These are phyloP conservation scores for Xerocomus brunneocitrinus DNA, from an alignment of 768 basidiomycete genomes.

Conservation along the genomic window DNA sequence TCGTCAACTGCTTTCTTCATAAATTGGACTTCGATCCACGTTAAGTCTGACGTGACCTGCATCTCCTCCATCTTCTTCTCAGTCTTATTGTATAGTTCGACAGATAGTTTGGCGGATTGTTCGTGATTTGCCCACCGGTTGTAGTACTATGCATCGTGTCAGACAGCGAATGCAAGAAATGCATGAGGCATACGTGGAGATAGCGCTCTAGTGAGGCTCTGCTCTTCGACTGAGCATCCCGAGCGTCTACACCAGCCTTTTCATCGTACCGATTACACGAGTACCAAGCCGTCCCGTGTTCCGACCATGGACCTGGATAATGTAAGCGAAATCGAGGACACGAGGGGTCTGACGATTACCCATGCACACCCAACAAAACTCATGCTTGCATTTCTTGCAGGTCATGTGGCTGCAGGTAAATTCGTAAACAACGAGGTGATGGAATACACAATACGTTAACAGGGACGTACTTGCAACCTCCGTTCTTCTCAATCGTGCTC, in stretches of 20 bases:
- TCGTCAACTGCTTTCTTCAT: conserved; percentile 98
- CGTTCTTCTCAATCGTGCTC: conserved; percentile 99
- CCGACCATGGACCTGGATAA: conserved; percentile 82
- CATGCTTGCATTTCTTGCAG: conserved; percentile 98
- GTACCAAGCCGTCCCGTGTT: conserved; percentile 97
- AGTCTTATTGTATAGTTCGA: conserved; percentile 89
- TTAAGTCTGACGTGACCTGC: conserved; percentile 86
- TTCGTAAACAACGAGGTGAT: conserved; percentile 21
- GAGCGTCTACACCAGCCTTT: conserved; percentile 79
- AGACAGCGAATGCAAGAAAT: not conserved
- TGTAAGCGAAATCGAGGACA: conserved; percentile 1
- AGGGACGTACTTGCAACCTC: conserved; percentile 92
- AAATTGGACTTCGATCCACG: conserved; percentile 99
- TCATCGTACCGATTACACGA: conserved; percentile 98
- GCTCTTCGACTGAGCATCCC: conserved; percentile 87
- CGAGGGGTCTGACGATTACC: conserved; percentile 42
- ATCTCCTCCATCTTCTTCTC: conserved; percentile 99
- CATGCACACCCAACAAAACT: conserved; percentile 99
- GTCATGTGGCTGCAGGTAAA: conserved; percentile 84
- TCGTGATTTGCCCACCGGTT: conserved; percentile 99
- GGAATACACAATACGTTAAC: conserved; percentile 56
- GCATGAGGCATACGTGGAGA: conserved; percentile 67
- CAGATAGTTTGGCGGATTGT: conserved; percentile 94
- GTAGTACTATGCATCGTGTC: conserved; percentile 69
- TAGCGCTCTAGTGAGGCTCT: conserved; percentile 92